These are phyloP conservation scores for Nidula microcarpa DNA, from an alignment of 768 basidiomycete species.

Conservation along the genomic window DNA sequence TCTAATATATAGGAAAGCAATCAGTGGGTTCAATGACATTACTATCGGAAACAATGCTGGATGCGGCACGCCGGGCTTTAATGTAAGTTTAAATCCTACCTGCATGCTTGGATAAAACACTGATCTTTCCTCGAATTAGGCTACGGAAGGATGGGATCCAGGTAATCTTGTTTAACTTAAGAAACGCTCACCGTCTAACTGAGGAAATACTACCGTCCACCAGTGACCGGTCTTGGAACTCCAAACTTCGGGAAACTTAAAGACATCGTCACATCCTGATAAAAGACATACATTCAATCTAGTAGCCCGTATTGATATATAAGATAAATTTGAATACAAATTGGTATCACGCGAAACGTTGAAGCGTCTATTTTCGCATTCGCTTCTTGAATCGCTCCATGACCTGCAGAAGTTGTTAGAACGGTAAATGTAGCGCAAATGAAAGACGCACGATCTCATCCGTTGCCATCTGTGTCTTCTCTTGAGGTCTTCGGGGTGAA, in stretches of 20 bases:
- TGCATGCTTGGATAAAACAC: no score
- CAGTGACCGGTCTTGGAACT: conserved; percentile 53
- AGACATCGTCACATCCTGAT: conserved; percentile 20
- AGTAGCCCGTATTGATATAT: background rate
- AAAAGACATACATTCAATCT: no score
- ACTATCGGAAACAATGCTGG: conserved; percentile 47
- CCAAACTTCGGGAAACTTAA: conserved; percentile 50
- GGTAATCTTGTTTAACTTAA: conserved; percentile 28
- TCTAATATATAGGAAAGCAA: conserved; percentile 44
- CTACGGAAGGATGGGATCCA: conserved; percentile 35
- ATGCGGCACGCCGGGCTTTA: conserved; percentile 62
- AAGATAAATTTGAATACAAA: background rate
- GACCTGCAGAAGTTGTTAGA: conserved; percentile 42
- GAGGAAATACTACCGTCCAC: background rate
- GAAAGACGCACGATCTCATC: conserved; percentile 72
- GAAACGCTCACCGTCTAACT: background rate
- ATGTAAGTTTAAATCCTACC: conserved; percentile 41
- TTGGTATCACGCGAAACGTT: background rate
- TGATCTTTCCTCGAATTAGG: no score
- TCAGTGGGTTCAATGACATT: conserved; percentile 51
- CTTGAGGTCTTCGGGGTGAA: conserved; percentile 40
- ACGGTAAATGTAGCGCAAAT: background rate
- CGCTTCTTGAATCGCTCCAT: conserved; percentile 98
- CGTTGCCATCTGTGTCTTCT: conserved; percentile 79
- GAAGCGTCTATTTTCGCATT: conserved; percentile 68